Evolutionary conservation across 495 filamentous ascomycete species (phyloP), one percentile per base, ranked within the genome.

Genomic region (Aspergillus saccharolyticus): DNA sequence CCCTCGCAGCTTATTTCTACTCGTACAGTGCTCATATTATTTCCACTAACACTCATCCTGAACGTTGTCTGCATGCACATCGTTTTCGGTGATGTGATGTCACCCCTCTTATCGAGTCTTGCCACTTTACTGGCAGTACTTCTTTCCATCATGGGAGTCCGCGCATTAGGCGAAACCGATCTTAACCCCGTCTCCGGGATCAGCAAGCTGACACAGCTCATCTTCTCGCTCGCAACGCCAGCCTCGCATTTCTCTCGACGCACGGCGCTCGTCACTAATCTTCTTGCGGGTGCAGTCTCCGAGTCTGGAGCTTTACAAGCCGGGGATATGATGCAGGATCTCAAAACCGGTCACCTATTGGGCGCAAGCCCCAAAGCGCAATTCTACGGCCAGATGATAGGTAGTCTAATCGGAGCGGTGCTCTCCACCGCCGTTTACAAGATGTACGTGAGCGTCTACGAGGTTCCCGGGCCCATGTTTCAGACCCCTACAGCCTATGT

Each of bases 161-260:
- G 94, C 19, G 94, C 94, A 0, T 78, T 97, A 0, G 93, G 94
- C 42, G 93, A 98, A 75, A 98, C 94, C 9, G 94, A 98, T 66
- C 80, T 98, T 22, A 98, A 97, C 69, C 94, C 94, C 9, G 94
- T 97, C 18, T 96, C 90, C 19, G 94, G 94, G 48, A 98, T 98
- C 73, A 89, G 85, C 69, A 98, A 98, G 77, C 78, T 98, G 5
- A 96, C 94, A 0, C 94, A 98, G 73, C 85, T 98, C 10, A 83
- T 97, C 70, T 97, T 98, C 71, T 89, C 89, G 0, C 83, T 97
- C 42, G 82, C 92, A 21, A 94, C 93, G 14, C 90, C 95, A 1
- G 75, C 85, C 8, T 84, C 83, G 3, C 88, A 91, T 54, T 76
- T 76, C 49, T 77, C 76, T 4, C 71, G 76, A 21, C 74, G 76